Evolutionary conservation across 2,329 filamentous ascomycete genomes (phyloP).

Genomic region (Xylaria sp.): DNA sequence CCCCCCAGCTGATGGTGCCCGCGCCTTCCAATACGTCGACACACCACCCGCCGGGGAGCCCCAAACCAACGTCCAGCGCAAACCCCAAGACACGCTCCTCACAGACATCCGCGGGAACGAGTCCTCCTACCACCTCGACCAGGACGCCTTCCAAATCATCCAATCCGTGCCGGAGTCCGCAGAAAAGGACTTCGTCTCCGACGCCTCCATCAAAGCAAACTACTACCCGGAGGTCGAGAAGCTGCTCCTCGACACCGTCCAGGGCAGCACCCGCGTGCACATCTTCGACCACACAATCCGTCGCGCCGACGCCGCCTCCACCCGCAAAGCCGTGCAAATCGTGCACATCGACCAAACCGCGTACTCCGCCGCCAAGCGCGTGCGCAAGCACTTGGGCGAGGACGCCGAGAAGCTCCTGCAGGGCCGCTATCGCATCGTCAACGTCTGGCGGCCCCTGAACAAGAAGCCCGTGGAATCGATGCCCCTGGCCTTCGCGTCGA

Average conservation of each 20-base stretch:
- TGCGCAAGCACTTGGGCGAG: constrained; percentile 55
- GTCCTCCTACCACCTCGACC: constrained; percentile 59
- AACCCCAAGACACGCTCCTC: constrained; percentile 51
- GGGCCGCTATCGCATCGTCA: constrained; percentile 75
- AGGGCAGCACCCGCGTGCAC: constrained; percentile 60
- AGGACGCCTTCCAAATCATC: constrained; percentile 68
- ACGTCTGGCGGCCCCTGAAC: constrained; percentile 72
- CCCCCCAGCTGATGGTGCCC: constrained; percentile 53
- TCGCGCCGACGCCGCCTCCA: constrained; percentile 52
- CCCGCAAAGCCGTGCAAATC: constrained; percentile 62
- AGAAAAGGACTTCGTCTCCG: constrained; percentile 47
- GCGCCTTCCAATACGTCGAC: constrained; percentile 64
- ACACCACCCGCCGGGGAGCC: constrained; percentile 54
- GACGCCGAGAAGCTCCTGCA: constrained; percentile 58
- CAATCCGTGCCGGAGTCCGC: constrained; percentile 57
- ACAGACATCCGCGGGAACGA: constrained; percentile 71
- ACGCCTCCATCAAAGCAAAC: constrained; percentile 52
- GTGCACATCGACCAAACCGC: constrained; percentile 83
- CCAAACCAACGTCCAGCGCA: constrained; percentile 58
- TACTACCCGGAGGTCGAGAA: constrained; percentile 85
- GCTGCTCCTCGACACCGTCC: constrained; percentile 61
- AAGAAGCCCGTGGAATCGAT: constrained; percentile 56
- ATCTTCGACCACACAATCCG: constrained; percentile 89
- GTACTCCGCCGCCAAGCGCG: constrained; percentile 59
- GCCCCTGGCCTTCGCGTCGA: constrained; percentile 65